Evolutionary conservation across 2,329 filamentous ascomycete genomes (phyloP).

Genomic region (Aspergillus pseudonomiae): DNA sequence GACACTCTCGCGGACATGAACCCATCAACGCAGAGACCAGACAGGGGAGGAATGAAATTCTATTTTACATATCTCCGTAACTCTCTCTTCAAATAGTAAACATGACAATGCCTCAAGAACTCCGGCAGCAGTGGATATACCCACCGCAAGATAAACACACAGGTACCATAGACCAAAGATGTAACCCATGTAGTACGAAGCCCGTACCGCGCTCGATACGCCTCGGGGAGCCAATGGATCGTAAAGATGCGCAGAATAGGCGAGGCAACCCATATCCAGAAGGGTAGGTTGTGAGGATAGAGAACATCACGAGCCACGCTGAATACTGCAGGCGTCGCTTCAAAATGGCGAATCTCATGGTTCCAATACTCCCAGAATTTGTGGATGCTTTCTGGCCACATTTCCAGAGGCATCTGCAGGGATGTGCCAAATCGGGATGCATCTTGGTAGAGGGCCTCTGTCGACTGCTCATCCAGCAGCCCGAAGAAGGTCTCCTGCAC

Average conservation of each 20-base stretch:
- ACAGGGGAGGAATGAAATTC: too few relatives aligned
- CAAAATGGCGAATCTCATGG: neutral
- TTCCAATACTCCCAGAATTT: neutral
- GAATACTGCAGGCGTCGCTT: neutral
- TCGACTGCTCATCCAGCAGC: neutral
- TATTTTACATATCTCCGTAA: neutral
- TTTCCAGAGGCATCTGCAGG: neutral
- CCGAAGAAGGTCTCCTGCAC: neutral
- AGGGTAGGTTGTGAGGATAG: neutral
- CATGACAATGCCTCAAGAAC: neutral
- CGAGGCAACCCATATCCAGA: neutral
- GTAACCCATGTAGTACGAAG: neutral
- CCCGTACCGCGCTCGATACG: neutral
- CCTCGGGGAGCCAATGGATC: neutral
- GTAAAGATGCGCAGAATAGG: neutral
- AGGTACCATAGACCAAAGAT: neutral
- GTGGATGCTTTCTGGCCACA: neutral
- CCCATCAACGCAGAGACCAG: too few relatives aligned
- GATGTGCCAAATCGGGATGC: neutral
- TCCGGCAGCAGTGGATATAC: neutral
- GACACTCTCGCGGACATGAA: too few relatives aligned
- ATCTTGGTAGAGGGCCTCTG: neutral
- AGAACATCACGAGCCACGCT: neutral
- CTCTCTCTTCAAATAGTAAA: neutral
- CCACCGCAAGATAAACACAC: neutral